Conservation (phyloP, 2,329 filamentous ascomycete species). For the Thielaviopsis populi region DNA sequence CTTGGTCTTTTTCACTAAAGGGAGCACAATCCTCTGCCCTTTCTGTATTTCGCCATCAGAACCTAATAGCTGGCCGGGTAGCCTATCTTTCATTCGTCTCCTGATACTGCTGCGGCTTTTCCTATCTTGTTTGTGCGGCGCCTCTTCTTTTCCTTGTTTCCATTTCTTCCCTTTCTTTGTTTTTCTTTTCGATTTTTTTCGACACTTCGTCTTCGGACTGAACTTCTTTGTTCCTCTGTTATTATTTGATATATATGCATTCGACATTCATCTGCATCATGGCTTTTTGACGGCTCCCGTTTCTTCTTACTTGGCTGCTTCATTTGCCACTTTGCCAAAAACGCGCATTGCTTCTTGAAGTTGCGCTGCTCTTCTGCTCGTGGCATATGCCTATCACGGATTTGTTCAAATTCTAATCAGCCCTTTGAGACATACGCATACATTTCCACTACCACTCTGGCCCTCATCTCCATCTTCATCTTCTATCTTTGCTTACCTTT, state of each 20-base stretch:
- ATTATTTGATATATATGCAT: too few species aligned
- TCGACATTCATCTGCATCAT: neutral
- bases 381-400: neutral
- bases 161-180: neutral
- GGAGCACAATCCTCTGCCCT: neutral
- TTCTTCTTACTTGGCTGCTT: neutral
- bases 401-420: neutral
- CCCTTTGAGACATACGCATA: neutral
- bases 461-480: neutral
- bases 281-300: neutral
- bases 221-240: neutral
- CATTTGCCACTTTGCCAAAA: neutral
- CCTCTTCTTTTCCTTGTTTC: neutral
- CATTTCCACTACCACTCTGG: neutral
- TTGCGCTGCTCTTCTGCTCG: neutral
- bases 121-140: too few species aligned
- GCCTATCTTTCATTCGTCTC: neutral
- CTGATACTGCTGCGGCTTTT: too few species aligned
- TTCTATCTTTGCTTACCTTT: neutral
- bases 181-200: neutral
- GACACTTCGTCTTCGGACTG: neutral
- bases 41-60: neutral
- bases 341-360: neutral
- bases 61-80: neutral
- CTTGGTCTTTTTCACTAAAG: neutral